Percentiles rank a stretch among this genome's conserved stretches.
phyloP scores from a whole-genome alignment of 2,329 filamentous ascomycete species.

The Lachnellula subtilissima region DNA sequence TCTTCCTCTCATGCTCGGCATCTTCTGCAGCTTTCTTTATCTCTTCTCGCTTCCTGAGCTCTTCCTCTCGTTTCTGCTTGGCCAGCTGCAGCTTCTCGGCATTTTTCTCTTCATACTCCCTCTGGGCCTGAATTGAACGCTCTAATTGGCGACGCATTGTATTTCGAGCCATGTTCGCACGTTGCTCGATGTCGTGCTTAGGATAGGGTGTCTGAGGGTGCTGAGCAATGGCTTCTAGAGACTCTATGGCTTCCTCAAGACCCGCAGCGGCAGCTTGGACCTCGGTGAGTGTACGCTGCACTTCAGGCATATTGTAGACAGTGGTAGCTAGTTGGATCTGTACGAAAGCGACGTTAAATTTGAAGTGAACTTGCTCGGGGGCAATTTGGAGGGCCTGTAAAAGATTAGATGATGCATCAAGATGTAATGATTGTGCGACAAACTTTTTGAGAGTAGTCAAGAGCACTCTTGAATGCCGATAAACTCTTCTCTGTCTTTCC shows the following conservation, averaged over 20 bases:
- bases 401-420: slow-evolving; percentile 21
- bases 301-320: slow-evolving; percentile 69
- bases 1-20: slow-evolving; percentile 66
- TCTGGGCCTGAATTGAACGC: slow-evolving; percentile 76
- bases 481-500: slow-evolving; percentile 61
- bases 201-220: slow-evolving; percentile 77
- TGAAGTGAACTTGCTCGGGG: slow-evolving; percentile 82
- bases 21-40: slow-evolving; percentile 64
- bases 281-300: slow-evolving; percentile 71
- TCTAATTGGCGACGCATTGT: slow-evolving; percentile 91
- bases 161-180: slow-evolving; percentile 94
- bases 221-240: slow-evolving; percentile 58
- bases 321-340: slow-evolving; percentile 89
- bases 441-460: slow-evolving; percentile 62
- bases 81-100: slow-evolving; percentile 81
- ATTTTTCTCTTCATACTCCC: slow-evolving; percentile 90
- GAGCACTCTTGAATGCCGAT: slow-evolving; percentile 56
- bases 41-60: slow-evolving; percentile 73
- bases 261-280: slow-evolving; percentile 75
- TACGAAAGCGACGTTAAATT: slow-evolving; percentile 97
- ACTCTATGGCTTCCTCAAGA: slow-evolving; percentile 78
- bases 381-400: slow-evolving; percentile 66
- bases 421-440: slow-evolving; percentile 13
- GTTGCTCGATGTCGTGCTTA: slow-evolving; percentile 83
- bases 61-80: slow-evolving; percentile 72